These are phyloP conservation scores for Chrysoporthe austroafricana DNA, from an alignment of 2,329 filamentous ascomycete genomes.

Conservation along the genomic window DNA sequence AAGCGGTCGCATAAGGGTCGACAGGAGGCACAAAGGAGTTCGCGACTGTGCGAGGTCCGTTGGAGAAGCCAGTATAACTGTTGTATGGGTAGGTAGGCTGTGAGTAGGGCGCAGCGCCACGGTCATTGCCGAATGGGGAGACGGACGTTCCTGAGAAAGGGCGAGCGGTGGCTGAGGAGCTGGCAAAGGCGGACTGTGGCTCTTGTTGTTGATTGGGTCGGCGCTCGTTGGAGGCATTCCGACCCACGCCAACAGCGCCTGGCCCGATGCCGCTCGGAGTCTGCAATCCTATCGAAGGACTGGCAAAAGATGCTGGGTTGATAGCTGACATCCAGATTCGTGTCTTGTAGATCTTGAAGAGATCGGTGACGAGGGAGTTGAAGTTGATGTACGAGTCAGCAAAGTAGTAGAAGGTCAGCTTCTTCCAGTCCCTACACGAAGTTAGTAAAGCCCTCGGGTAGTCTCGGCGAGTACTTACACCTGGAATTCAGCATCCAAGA, in stretches of 20 bases:
- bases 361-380: conserved; percentile 93
- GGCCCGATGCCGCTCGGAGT: conserved; percentile 69
- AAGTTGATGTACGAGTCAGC: conserved; percentile 99
- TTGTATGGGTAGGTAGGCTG: conserved; percentile 45
- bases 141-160: conserved; percentile 49
- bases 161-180: conserved; percentile 43
- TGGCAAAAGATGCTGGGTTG: conserved; percentile 94
- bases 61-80: conserved; percentile 49
- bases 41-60: conserved; percentile 42
- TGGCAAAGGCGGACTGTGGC: conserved; percentile 43
- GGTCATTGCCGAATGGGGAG: conserved; percentile 48
- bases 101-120: conserved; percentile 45
- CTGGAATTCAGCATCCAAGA: conserved; percentile 96
- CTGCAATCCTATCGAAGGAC: conserved; percentile 72
- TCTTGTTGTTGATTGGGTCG: conserved; percentile 53
- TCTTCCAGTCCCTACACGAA: conserved; percentile 86
- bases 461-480: conserved; percentile 69
- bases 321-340: conserved; percentile 99
- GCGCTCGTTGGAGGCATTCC: conserved; percentile 51
- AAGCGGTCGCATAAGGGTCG: conserved; percentile 48
- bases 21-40: conserved; percentile 46
- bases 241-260: conserved; percentile 64
- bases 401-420: conserved; percentile 98
- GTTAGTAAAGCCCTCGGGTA: conserved; percentile 15
- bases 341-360: conserved; percentile 99